Evolutionary conservation across 305 asterid species (phyloP), one percentile per base, ranked within the genome.

Genomic region (Rubia peregrina): DNA sequence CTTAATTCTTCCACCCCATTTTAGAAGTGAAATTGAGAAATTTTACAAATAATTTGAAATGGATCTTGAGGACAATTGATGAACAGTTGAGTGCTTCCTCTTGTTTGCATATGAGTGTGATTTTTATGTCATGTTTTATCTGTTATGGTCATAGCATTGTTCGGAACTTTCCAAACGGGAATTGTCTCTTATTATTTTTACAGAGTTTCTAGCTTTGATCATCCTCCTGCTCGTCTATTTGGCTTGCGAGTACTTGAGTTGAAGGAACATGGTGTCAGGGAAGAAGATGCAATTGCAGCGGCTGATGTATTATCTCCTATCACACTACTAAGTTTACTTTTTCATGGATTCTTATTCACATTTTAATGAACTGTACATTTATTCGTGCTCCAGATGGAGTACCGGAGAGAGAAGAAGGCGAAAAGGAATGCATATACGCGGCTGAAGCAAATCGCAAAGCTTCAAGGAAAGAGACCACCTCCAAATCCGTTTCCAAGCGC

Each of bases 221-320:
- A 97, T 2, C 97, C 96, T 74, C 83, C 91, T 41, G 92, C 97
- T 51, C 96, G 96, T 69, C 60, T 79, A 74, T 93, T 81, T 75
- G 95, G 90, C 38, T 86, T 86, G 92, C 84, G 93, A 76, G 96
- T 93, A 73, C 86, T 93, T 14, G 97, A 93, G 82, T 72, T 90
- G 73, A 89, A 89, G 87, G 95, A 84, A 69, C 89, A 84, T 65
- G 98, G 98, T 16, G 81, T 82, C 17, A 24, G 73, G 41, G 96
- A 90, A 71, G 89, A 72, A n/a, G 83, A 84, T 30, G 98, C 97
- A 53, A 75, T 90, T 59, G 77, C 85, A 44, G 79, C 90, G 8
- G 97, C 98, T 74, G 92, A 93, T 83, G 98, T 93, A 82, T 61
- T 85, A 57, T 66, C 42, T 73, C 69, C 57, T 56, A 14, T 75